Conservation (phyloP, 2,329 filamentous ascomycete genomes). For the Calonectria henricotiae region DNA sequence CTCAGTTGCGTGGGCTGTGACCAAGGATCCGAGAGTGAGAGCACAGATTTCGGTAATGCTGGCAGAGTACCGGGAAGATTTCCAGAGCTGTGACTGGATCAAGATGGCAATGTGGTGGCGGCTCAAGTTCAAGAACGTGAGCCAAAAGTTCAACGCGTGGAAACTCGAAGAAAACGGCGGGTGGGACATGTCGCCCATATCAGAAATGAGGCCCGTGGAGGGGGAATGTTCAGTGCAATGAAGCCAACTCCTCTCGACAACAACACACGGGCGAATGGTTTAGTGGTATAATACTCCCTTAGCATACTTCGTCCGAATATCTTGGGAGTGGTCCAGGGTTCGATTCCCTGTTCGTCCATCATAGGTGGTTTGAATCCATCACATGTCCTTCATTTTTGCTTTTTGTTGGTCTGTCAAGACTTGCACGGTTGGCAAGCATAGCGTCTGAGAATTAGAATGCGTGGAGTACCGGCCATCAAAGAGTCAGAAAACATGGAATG, state of each 20-base stretch:
- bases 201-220: constrained; percentile 4
- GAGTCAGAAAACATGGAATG: constrained; percentile 11
- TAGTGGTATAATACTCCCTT: constrained; percentile 28
- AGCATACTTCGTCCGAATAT: constrained; percentile 8
- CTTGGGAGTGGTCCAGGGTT: constrained; percentile 30
- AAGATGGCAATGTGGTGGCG: constrained; percentile 37
- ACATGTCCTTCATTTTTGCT: constrained; percentile 21
- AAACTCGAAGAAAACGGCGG: background rate
- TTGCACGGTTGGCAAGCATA: background rate
- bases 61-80: constrained; percentile 47
- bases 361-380: constrained; percentile 12
- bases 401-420: background rate
- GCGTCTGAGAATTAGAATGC: constrained; percentile 11
- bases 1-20: constrained; percentile 49
- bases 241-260: background rate
- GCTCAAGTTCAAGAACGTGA: constrained; percentile 20
- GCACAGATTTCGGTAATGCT: constrained; percentile 35
- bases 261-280: constrained; percentile 20
- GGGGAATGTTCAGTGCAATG: constrained; percentile 28
- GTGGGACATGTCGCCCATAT: background rate
- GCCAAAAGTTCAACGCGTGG: background rate
- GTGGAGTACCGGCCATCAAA: constrained; percentile 1
- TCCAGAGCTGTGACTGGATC: constrained; percentile 34
- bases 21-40: constrained; percentile 50
- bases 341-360: constrained; percentile 29